A percentile compares a stretch with the other conserved stretches of the same genome.
phyloP scores from a whole-genome alignment of 768 basidiomycete species.

The Tricholoma hemisulphureum region DNA sequence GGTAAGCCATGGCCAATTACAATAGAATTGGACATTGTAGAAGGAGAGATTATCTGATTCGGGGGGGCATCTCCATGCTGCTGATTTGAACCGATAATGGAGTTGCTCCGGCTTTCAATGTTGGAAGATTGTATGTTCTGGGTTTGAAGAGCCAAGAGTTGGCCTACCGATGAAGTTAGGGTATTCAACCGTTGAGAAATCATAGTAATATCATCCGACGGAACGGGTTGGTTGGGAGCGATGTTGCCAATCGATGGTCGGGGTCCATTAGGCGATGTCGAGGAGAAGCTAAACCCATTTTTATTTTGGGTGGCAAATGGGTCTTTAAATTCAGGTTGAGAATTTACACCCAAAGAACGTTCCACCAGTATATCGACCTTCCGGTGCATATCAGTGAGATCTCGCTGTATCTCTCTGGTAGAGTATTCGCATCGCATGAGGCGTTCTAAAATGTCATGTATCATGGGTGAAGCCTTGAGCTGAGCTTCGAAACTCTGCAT shows the following conservation, averaged over 20 bases:
- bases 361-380: conserved; percentile 79
- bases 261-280: conserved; percentile 40
- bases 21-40: conserved; percentile 36
- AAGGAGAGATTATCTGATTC: conserved; percentile 44
- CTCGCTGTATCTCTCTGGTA: conserved; percentile 69
- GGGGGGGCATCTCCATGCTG: conserved; percentile 49
- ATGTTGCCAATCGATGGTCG: conserved; percentile 69
- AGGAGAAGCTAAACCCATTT: conserved; percentile 33
- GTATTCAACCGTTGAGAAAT: conserved; percentile 79
- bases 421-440: conserved; percentile 68
- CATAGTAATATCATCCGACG: conserved; percentile 68
- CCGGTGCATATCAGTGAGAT: conserved; percentile 69
- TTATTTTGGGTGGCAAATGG: conserved; percentile 59
- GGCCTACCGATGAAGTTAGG: conserved; percentile 81
- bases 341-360: conserved; percentile 46
- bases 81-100: conserved; percentile 37
- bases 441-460: conserved; percentile 75
- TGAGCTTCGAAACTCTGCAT: conserved; percentile 63
- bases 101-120: conserved; percentile 38
- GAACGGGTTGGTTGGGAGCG: conserved; percentile 67
- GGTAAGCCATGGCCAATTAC: conserved; percentile 61
- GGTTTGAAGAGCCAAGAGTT: conserved; percentile 77
- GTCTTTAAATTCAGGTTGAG: conserved; percentile 78
- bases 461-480: conserved; percentile 70
- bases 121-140: conserved; percentile 58